Evolutionary conservation across 2,329 filamentous ascomycete species (phyloP), one percentile per base, ranked within the genome.

Genomic region (Biscogniauxia mediterranea): DNA sequence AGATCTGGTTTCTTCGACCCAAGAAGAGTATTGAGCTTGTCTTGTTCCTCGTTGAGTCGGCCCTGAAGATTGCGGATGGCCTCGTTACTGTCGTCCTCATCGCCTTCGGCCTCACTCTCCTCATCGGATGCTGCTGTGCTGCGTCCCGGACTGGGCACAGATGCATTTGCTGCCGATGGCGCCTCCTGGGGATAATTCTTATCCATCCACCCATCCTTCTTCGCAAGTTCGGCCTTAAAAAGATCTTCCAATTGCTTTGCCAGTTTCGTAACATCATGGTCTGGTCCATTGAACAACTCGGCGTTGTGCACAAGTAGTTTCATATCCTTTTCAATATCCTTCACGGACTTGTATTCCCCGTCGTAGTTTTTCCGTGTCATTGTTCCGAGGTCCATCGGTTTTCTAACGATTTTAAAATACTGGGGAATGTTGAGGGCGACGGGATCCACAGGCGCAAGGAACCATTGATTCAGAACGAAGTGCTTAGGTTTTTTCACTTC

Each of bases 301-400:
- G 94, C 97, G 75, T 99, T 99, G 68, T 86, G 83, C 71, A 97
- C 89, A 67, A 98, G 93, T 60, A 93, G 84, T 55, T 87, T 85
- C 58, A 97, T 85, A 70, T 96, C 93, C 61, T 84, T 84, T 71
- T 96, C 90, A 69, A 98, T 92, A 53, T 97, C 93, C 74, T 92
- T 93, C 0, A 91, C 83, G 60, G 84, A 92, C 66, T 87, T 84
- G 71, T 98, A 98, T 59, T 92, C 86, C 25, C 93, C 92, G 13
- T 82, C 81, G 68, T 89, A 86, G 50, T 97, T 82, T 76, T 96
- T 96, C 51, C 83, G 82, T 42, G 85, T 82, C 71, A 97, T 90
- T n/a, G 92, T 97, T 17, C 84, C 82, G 55, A 97, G 81, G 74
- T 99, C 94, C 94, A 98, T 99, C 0, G 95, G 95, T 74, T 93